Conservation (phyloP, 2,329 filamentous ascomycete species). For the Pyrenochaeta sp. region DNA sequence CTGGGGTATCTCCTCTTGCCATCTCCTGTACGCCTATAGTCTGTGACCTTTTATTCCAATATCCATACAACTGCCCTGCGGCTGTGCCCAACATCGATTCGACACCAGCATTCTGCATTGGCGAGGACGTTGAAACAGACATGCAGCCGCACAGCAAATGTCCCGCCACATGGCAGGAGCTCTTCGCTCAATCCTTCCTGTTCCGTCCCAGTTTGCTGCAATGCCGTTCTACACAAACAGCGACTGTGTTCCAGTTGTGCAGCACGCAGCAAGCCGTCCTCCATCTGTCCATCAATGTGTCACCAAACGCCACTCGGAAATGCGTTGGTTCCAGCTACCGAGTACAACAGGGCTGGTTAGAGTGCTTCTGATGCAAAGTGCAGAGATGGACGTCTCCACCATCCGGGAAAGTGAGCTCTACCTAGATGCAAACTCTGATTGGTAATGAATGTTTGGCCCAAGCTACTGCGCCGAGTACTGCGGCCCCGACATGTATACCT, state of each 20-base stretch:
- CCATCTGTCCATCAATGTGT: constrained; percentile 31
- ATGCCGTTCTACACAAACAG: constrained; percentile 16
- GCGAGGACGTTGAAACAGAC: constrained; percentile 31
- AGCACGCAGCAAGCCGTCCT: constrained; percentile 27
- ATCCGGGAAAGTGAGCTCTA: constrained; percentile 7
- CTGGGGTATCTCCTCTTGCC: constrained; percentile 28
- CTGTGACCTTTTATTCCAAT: constrained; percentile 4
- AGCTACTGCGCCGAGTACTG: constrained; percentile 27
- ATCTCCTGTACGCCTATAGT: constrained; percentile 4
- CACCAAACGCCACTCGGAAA: constrained; percentile 37
- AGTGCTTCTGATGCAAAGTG: constrained; percentile 22
- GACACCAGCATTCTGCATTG: constrained; percentile 5
- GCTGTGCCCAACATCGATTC: constrained; percentile 21
- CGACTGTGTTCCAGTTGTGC: constrained; percentile 21
- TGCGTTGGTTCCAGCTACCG: constrained; percentile 18
- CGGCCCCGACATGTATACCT: constrained; percentile 18
- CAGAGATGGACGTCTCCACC: constrained; percentile 14
- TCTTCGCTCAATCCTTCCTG: constrained; percentile 30
- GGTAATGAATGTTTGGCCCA: constrained; percentile 7
- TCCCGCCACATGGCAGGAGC: constrained; percentile 13
- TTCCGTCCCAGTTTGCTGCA: constrained; percentile 26
- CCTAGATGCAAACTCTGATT: constrained; percentile 6
- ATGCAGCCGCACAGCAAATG: constrained; percentile 12
- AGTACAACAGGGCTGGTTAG: constrained; percentile 32
- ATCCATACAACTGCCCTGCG: constrained; percentile 22